A percentile compares a stretch with the other conserved stretches of the same genome.
These are phyloP conservation scores for Leccinum broughii DNA, from an alignment of 768 basidiomycete species.

Conservation along the genomic window DNA sequence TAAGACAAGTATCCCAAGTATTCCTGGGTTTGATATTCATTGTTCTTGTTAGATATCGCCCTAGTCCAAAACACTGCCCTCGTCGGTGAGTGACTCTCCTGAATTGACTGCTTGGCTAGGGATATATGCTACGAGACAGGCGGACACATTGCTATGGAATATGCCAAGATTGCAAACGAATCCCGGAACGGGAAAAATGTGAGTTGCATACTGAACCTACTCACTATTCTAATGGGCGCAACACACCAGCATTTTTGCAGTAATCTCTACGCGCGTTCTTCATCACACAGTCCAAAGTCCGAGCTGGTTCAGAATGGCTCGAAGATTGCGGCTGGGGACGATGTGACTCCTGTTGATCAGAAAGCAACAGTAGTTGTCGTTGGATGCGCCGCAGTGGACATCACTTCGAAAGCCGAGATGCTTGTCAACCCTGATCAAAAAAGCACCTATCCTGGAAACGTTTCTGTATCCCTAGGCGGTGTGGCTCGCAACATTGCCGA, in stretches of 20 bases:
- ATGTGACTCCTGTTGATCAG: conserved; percentile 5
- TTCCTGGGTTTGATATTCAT: conserved; percentile 4
- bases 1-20: conserved; percentile 35
- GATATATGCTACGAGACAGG: conserved; percentile 42
- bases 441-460: conserved; percentile 79
- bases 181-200: conserved; percentile 20
- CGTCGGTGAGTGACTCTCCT: conserved; percentile 55
- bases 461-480: conserved; percentile 77
- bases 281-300: background rate
- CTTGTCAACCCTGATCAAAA: conserved; percentile 40
- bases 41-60: conserved; percentile 64
- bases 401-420: conserved; percentile 59
- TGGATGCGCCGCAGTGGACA: conserved; percentile 88
- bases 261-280: background rate
- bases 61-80: conserved; percentile 86
- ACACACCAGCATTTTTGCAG: conserved; percentile 16
- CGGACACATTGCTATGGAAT: conserved; percentile 75
- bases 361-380: conserved; percentile 64
- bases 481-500: conserved; percentile 97
- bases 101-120: conserved; percentile 1
- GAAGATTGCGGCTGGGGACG: background rate
- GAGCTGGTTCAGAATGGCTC: background rate
- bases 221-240: background rate
- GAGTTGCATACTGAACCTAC: conserved; percentile 3
- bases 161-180: conserved; percentile 51